Conservation (phyloP, 345 rosid species). For the Lepidium aucheri region DNA sequence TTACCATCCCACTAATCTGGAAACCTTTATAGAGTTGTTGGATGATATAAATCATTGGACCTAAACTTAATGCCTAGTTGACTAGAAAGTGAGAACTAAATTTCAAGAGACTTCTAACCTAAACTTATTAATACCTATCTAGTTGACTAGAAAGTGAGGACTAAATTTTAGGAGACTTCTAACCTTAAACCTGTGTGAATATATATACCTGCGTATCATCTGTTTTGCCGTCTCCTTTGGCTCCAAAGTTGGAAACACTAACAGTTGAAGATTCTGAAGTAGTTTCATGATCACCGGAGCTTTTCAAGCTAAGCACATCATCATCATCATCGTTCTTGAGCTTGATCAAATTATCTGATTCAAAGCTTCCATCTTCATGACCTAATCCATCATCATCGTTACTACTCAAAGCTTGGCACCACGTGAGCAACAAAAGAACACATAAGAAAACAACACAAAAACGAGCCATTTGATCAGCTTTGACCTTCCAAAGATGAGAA, state of each 20-base stretch:
- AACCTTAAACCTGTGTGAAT: no score
- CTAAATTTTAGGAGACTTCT: no score
- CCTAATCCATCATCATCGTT: slow-evolving; percentile 26
- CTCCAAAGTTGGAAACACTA: slow-evolving; percentile 49
- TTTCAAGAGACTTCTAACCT: no score
- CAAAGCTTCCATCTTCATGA: slow-evolving; percentile 27
- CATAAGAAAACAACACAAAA: background rate
- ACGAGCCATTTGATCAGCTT: background rate
- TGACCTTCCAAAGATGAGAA: background rate
- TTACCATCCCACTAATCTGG: no score
- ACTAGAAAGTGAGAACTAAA: no score
- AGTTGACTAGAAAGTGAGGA: no score
- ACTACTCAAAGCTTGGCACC: slow-evolving; percentile 16
- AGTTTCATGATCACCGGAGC: background rate
- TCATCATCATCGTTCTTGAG: slow-evolving; percentile 23
- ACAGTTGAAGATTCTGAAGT: slow-evolving; percentile 16
- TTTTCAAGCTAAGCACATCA: slow-evolving; percentile 12
- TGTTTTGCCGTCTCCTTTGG: slow-evolving; percentile 45
- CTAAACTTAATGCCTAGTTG: no score
- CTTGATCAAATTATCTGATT: slow-evolving; percentile 27
- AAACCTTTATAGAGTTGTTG: no score
- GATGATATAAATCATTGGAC: no score
- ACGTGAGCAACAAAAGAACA: background rate
- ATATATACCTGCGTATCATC: slow-evolving; percentile 48
- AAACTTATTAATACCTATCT: no score